These are phyloP conservation scores for Aristolochia contorta DNA, from an alignment of 164 flowering plant species.

Conservation along the genomic window DNA sequence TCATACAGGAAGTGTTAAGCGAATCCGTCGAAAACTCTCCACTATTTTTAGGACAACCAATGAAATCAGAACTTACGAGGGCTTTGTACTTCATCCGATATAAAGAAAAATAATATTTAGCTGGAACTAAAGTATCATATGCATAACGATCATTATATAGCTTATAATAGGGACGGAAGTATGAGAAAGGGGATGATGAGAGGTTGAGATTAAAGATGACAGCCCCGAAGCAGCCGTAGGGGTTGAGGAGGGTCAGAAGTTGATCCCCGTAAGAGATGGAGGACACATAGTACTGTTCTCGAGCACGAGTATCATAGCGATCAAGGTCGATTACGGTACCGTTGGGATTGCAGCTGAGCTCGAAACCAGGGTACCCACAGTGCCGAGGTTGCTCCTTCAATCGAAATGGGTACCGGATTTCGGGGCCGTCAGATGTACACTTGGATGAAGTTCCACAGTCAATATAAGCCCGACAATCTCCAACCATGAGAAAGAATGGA, in stretches of 20 bases:
- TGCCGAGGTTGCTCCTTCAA: neutral
- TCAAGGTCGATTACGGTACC: neutral
- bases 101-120: no score
- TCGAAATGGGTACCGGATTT: constrained; percentile 2
- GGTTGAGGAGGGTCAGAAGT: neutral
- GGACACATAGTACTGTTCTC: neutral
- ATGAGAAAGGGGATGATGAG: neutral
- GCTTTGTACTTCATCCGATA: no score
- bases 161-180: no score
- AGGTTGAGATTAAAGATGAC: neutral
- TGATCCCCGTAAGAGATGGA: neutral
- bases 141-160: no score
- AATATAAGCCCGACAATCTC: no score
- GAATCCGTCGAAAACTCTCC: no score
- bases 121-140: no score
- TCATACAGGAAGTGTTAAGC: no score
- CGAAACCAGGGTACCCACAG: constrained; percentile 4
- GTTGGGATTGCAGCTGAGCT: constrained; percentile 1
- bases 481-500: no score
- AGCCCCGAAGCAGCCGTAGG: neutral
- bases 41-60: no score
- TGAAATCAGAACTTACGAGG: no score
- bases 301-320: neutral
- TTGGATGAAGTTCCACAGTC: no score
- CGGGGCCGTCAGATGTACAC: neutral